Evolutionary conservation across 345 rosid species (phyloP).

Genomic region (Lepidium africanum): DNA sequence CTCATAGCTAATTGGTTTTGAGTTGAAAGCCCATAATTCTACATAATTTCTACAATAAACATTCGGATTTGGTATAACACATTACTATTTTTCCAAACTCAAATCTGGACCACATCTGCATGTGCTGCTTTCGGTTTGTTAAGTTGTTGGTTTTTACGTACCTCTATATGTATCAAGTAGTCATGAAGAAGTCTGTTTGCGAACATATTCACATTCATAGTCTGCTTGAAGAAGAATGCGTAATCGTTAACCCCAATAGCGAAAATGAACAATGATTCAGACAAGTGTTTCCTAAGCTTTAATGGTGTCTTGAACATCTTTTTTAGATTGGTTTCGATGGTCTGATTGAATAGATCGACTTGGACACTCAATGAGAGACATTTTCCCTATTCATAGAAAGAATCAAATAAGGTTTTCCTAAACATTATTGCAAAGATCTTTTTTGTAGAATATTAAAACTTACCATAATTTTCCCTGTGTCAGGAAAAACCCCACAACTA

Average conservation of each 20-base stretch:
- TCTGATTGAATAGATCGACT: slow-evolving; percentile 8
- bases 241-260: slow-evolving; percentile 24
- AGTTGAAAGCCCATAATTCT: too few species aligned
- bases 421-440: neutral
- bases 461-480: slow-evolving; percentile 2
- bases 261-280: slow-evolving; percentile 19
- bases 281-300: slow-evolving; percentile 12
- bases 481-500: slow-evolving; percentile 23
- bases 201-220: neutral
- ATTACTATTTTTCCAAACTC: too few species aligned
- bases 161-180: slow-evolving; percentile 10
- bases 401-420: neutral
- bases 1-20: too few species aligned
- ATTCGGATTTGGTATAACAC: too few species aligned
- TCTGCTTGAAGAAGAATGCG: neutral
- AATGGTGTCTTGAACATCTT: neutral
- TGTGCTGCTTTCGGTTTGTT: too few species aligned
- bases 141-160: neutral
- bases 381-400: slow-evolving; percentile 4
- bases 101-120: too few species aligned
- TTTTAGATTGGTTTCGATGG: slow-evolving; percentile 9
- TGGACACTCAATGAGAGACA: slow-evolving; percentile 23
- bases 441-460: neutral
- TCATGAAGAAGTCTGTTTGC: slow-evolving; percentile 17
- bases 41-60: too few species aligned